Evolutionary conservation across 2,329 filamentous ascomycete species (phyloP), one percentile per base, ranked within the genome.

Genomic region (Drechslerella dactyloides): DNA sequence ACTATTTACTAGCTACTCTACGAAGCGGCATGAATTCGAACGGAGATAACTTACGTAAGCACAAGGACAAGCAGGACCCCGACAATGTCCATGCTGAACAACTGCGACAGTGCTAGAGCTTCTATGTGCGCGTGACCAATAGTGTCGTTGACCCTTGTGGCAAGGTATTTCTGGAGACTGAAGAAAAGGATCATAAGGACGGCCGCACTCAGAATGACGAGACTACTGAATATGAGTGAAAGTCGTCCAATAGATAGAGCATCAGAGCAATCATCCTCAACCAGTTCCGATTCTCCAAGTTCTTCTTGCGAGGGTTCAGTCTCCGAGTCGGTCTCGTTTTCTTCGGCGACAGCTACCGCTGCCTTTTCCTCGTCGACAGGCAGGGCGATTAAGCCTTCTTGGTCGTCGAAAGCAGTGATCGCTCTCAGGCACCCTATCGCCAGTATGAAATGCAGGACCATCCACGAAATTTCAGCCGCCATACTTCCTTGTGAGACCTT

Each of bases 41-140:
- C 8, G 27, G 27, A 4, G 2, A 42, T 17, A 2, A 64, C 66
- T 50, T 52, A 70, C 66, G 66, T 70, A 15, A 64, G 33, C 4
- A 52, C 33, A 15, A 52, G 11, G n/a, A 70, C 30, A 10, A 70
- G 19, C 1, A 56, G 21, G 24, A 64, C 19, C 4, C 48, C 66
- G 4, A 70, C 33, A 23, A 54, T 40, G 19, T 70, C 66, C 19
- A 58, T 64, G 7, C 58, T 64, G 17, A 70, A 64, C 13, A 70
- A 27, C 15, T 55, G 66, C 4, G 66, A 64, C 13, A 70, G 59
- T 2, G 57, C 19, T 1, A 70, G 50, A 2, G 48, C 59, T 53
- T 70, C 66, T 3, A 40, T 27, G 37, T 59, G 46, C 24, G 63
- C 52, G 10, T 48, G 6, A 33, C 55, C 51, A 2, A 24, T 27